phyloP scores from a whole-genome alignment of 495 filamentous ascomycete species.

The Friedmanniomyces simplex region DNA sequence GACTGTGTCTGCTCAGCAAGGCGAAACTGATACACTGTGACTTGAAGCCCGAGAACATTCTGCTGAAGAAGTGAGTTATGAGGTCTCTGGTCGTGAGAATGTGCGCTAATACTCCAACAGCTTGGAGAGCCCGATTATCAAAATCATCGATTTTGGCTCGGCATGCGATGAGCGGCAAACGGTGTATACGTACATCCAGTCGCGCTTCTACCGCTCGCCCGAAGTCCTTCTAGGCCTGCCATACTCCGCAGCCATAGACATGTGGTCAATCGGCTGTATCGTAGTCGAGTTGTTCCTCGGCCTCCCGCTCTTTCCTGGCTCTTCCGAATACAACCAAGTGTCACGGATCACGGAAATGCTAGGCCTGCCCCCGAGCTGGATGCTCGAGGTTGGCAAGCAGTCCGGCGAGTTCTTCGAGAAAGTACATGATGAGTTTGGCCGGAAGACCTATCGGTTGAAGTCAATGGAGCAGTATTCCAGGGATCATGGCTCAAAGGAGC shows the following conservation, averaged over 20 bases:
- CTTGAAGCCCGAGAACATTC: conserved; percentile 95
- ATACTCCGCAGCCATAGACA: conserved; percentile 96
- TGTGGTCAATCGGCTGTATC: conserved; percentile 99
- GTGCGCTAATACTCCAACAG: conserved; percentile 32
- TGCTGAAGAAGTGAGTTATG: conserved; percentile 74
- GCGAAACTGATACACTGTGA: conserved; percentile 97
- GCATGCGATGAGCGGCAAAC: conserved; percentile 98
- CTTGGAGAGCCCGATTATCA: conserved; percentile 98
- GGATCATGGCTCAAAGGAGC: conserved; percentile 92
- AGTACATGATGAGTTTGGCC: conserved; percentile 78
- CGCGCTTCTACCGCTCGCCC: conserved; percentile 93
- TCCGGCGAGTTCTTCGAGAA: conserved; percentile 97
- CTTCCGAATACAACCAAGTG: conserved; percentile 98
- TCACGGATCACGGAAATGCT: conserved; percentile 98
- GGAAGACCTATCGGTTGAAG: conserved; percentile 85
- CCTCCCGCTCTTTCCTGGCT: conserved; percentile 89
- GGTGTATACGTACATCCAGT: conserved; percentile 99
- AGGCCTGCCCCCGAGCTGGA: conserved; percentile 92
- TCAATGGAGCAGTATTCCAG: conserved; percentile 94
- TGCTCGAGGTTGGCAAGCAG: conserved; percentile 99
- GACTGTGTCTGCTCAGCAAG: conserved; percentile 86
- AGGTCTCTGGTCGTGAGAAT: background rate
- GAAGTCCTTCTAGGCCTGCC: conserved; percentile 91
- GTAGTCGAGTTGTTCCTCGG: conserved; percentile 97
- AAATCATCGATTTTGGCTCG: conserved; percentile 99